Evolutionary conservation across 495 filamentous ascomycete genomes (phyloP), one percentile per base, ranked within the genome.

Genomic region (Aspergillus sclerotioniger): DNA sequence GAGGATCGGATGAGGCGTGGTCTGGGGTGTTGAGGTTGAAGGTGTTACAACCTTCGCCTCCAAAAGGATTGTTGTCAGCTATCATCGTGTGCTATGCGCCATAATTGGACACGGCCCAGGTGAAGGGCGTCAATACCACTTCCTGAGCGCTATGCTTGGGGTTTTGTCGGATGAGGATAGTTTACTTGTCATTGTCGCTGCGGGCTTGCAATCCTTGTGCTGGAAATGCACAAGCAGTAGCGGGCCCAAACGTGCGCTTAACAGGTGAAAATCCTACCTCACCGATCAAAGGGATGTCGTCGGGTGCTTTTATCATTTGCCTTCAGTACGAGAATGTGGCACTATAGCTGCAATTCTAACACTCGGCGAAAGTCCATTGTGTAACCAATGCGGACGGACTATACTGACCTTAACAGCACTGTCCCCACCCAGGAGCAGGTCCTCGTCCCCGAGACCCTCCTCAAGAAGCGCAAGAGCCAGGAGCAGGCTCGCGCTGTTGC

Each of bases 381-480:
- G 80, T 84, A 74, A 73, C 68, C 72, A 72, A 75, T 81, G 79
- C 77, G 82, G 86, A 88, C 81, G 77, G 81, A 86, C 83, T 83
- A 82, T 90, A 80, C 85, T 86, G 76, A 84, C 77, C 69, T 85
- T 81, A 70, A 75, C 78, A 95, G 90, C 76, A 82, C 84, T 77
- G 87, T 93, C 67, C 89, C 93, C 46, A 93, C 91, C 73, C 71
- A 88, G 77, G 89, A 96, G 76, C 88, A 96, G 74, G 86, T 97
- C 75, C 87, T 97, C 67, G 91, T 96, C 71, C 92, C 92, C 57
- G 92, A 96, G 87, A 97, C 92, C 66, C 90, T 97, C 71, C 87
- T 97, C 70, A 98, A 97, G 89, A 98, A 98, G 89, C 92, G 94
- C 84, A 98, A 98, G 91, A 88, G 84, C 76, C 93, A 96, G 82